Base-by-base conservation (phyloP, 768 basidiomycete species). In the Termitomyces titanicus region DNA sequence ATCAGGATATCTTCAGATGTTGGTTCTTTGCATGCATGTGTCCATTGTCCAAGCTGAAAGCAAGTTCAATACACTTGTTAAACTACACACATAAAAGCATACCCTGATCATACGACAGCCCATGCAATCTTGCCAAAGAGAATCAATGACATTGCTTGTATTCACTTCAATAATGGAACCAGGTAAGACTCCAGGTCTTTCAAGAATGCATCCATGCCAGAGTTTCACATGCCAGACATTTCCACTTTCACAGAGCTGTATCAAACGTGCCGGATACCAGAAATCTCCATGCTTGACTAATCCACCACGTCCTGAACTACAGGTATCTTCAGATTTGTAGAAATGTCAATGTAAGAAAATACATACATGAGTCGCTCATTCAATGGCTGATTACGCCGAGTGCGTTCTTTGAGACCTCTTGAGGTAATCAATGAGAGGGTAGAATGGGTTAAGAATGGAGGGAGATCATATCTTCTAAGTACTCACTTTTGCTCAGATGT, bases 41-140 rank as follows among this genome's bases (percentile, higher is more conserved):
- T 38, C 67, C 69, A 70, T 47, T 62, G 61, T 18, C 68, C 66
- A n/a, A 70, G 63, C 67, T 68, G 47, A 17, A 45, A 25, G 8
- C 12, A 15, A n/a, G n/a, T 18, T 24, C 15, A 11, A 13, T 2
- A 51, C 11, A 20, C 12, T 5, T 39, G 4, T 18, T 11, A 3
- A 13, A 5, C 38, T 5, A 5, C 38, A 39, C 12, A 39, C 3
- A 39, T 3, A 39, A 40, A 47, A 13, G 34, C 54, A 17, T 35
- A 33, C 31, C 47, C 29, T 33, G 47, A n/a, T 8, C 40, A 18
- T 18, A 24, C 49, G 42, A 11, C 49, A 5, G 3, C 15, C 46
- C 2, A 1, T 38, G 2, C 40, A 17, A 2, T 51, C 37, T 22
- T 45, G 11, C 49, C 49, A 51, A 3, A 51, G 43, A 6, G 40